Evolutionary conservation across 306 rosid genomes (phyloP).

Genomic region (Bauhinia variegata): DNA sequence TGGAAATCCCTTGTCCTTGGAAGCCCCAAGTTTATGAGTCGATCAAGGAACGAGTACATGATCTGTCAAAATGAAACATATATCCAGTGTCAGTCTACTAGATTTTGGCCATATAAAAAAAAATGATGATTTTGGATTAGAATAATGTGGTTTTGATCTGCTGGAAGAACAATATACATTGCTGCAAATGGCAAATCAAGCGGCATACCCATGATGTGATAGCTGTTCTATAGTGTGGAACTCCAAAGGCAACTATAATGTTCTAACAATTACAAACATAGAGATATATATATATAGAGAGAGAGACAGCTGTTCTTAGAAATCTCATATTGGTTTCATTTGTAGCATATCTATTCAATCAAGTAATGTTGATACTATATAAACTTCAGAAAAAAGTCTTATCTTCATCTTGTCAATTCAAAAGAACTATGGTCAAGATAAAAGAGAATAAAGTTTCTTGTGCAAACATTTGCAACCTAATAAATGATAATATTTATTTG

Average conservation of each 20-base stretch:
- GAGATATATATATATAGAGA: too few species aligned
- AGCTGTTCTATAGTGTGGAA: neutral
- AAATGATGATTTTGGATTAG: neutral
- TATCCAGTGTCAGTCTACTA: slow-evolving; percentile 2
- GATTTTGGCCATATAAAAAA: neutral
- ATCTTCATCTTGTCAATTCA: neutral
- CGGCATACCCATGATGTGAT: neutral
- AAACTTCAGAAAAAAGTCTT: slow-evolving; percentile 5
- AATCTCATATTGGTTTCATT: neutral
- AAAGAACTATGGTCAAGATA: slow-evolving; percentile 4
- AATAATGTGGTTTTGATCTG: neutral
- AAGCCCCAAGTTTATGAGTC: slow-evolving; percentile 83
- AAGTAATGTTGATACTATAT: neutral
- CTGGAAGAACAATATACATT: neutral
- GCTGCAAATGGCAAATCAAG: neutral
- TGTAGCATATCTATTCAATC: neutral
- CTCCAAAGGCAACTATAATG: too few species aligned
- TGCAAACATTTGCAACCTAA: slow-evolving; percentile 13
- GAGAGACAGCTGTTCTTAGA: too few species aligned
- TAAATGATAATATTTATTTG: neutral
- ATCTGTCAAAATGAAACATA: slow-evolving; percentile 49
- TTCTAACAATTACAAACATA: too few species aligned
- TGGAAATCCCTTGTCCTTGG: slow-evolving; percentile 98
- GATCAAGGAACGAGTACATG: slow-evolving; percentile 87
- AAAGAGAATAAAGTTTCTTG: slow-evolving; percentile 21